Base-by-base conservation (phyloP, 805 yeast species). In the Ogataea ganodermae region DNA sequence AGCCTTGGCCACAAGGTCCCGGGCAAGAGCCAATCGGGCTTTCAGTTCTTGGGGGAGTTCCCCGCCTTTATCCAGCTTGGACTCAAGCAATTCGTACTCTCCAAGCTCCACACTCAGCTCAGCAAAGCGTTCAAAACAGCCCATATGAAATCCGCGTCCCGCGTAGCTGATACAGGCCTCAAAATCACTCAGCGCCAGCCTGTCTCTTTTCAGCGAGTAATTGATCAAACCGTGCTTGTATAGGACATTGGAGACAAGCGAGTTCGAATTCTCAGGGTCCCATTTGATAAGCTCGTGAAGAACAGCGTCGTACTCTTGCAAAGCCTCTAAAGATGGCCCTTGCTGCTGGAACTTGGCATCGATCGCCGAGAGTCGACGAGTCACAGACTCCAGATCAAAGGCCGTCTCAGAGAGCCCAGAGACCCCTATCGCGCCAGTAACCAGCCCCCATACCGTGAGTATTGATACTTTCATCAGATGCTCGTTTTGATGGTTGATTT, bases 201-300 rank as follows among this genome's bases (percentile, higher is more conserved):
- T 52, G 24, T 80, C 85, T 48, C 77, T 78, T 27, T 80, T 80
- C 51, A 82, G 58, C 12, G 81, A 74, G 45, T 82, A 63, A 45
- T 83, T 84, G 2, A 84, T 76, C 36, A 84, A 60, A 0, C 89
- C 90, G 46, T 76, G 74, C 59, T 80, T 83, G 60, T 78, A 82
- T 50, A 75, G 73, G 1, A 83, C 63, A 51, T 75, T 78, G 0
- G 81, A 65, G 14, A 76, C 50, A 33, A 35, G 51, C 9, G 48
- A 28, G 21, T 16, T 36, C 3, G 51, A 40, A 31, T 51, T 46
- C 18, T 18, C 41, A 1, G 47, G 24, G 23, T 55, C 46, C 5
- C 36, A 12, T 21, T 51, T 52, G 24, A 50, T 45, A 13, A 65
- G 44, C 4, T 52, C 55, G 9, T 47, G 31, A 13, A 62, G 38